Conservation (phyloP, 2,329 filamentous ascomycete genomes). For the Tricladium varicosporioides region DNA sequence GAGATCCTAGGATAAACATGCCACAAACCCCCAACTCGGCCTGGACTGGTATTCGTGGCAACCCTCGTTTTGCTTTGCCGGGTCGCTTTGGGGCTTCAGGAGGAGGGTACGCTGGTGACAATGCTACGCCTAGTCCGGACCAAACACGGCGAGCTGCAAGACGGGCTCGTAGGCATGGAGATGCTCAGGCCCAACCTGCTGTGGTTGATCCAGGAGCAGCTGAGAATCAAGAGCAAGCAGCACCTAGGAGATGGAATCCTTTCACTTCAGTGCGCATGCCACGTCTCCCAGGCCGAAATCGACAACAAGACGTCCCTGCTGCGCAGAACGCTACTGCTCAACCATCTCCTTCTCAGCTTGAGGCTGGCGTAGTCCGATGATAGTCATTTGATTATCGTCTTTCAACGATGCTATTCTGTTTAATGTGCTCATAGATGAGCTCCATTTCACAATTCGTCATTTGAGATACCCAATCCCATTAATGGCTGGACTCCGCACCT, state of each 20-base stretch:
- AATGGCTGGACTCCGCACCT: constrained; percentile 1
- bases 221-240: constrained; percentile 11
- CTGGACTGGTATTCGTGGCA: constrained; percentile 30
- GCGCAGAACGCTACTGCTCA: constrained; percentile 10
- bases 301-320: constrained; percentile 11
- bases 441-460: neutral
- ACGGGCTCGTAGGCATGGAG: constrained; percentile 16
- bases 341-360: constrained; percentile 35
- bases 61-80: constrained; percentile 24
- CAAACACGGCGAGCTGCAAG: constrained; percentile 8
- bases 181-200: constrained; percentile 4
- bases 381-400: neutral
- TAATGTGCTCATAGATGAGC: neutral
- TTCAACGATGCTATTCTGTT: constrained; percentile 2
- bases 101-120: neutral
- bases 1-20: constrained; percentile 25
- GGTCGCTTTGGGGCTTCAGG: constrained; percentile 22
- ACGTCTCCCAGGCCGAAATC: constrained; percentile 22
- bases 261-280: constrained; percentile 27
- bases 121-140: neutral
- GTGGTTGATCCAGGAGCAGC: constrained; percentile 1
- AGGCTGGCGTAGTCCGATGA: constrained; percentile 31
- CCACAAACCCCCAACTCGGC: constrained; percentile 26
- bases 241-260: constrained; percentile 27
- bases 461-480: constrained; percentile 12